phyloP scores from a whole-genome alignment of 164 flowering plant genomes.

The Berberis thunbergii region DNA sequence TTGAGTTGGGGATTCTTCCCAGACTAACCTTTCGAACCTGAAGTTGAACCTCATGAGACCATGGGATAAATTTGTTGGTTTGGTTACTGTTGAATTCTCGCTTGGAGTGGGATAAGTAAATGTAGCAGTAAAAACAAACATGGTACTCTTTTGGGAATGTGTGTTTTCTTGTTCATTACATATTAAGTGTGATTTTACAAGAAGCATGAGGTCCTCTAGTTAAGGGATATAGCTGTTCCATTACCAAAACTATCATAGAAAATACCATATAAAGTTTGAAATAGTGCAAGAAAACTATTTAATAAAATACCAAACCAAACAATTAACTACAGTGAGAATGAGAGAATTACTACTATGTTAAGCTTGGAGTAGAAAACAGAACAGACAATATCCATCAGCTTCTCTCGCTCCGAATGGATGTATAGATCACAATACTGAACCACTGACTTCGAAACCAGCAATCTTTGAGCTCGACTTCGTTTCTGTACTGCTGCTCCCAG shows the following conservation, averaged over 20 bases:
- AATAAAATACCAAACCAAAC: too few relatives aligned
- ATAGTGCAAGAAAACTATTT: neutral
- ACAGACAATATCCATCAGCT: slow-evolving; percentile 24
- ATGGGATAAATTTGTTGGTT: too few relatives aligned
- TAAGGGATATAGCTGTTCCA: too few relatives aligned
- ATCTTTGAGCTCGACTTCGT: neutral
- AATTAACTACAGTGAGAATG: neutral
- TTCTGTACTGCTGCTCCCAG: neutral
- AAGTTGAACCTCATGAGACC: too few relatives aligned
- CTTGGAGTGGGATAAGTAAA: neutral
- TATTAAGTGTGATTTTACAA: too few relatives aligned
- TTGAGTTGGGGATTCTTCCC: too few relatives aligned
- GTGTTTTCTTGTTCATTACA: too few relatives aligned
- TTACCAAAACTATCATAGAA: neutral
- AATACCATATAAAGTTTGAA: neutral
- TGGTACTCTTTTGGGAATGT: too few relatives aligned
- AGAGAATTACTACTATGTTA: slow-evolving; percentile 26
- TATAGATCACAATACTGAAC: slow-evolving; percentile 19
- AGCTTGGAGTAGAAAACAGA: slow-evolving; percentile 26
- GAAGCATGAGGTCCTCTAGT: too few relatives aligned
- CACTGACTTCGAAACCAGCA: neutral
- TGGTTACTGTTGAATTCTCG: too few relatives aligned
- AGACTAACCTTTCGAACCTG: too few relatives aligned
- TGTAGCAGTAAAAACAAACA: too few relatives aligned
- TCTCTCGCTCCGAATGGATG: slow-evolving; percentile 15